Evolutionary conservation across 2,329 filamentous ascomycete species (phyloP), one percentile per base, ranked within the genome.

Genomic region (Trichophyton benhamiae): DNA sequence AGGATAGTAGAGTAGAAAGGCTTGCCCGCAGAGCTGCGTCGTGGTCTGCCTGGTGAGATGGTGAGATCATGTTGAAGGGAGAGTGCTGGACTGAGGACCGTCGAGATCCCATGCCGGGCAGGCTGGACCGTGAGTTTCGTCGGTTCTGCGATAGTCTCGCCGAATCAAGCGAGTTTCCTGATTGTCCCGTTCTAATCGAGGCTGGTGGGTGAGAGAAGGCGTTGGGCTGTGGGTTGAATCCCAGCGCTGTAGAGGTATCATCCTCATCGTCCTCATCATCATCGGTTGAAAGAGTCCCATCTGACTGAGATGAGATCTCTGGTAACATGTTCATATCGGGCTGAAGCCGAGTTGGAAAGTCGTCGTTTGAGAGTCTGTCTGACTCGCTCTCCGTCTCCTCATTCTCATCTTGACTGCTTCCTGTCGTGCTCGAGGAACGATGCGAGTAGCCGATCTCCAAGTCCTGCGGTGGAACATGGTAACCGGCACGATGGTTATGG

Each of bases 1-100:
- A 95, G n/a, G 92, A 96, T 11, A 99, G 83, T 11, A 99, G 81
- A 0, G 94, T 97, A 0, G 91, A 96, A n/a, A 99, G 80, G 57
- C 90, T 96, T 20, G 94, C 91, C 38, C 94, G 86, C 9, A 99
- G 80, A 1, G 91, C 94, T 33, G 91, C 94, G 68, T 99, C 94
- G 68, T 97, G 91, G 68, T 97, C 91, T 57, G 89, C 86, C 67
- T 90, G 89, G 68, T 89, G 84, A 2, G 84, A 83, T 1, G 89
- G 87, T 0, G 87, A 86, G 70, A 89, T 83, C 71, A 88, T 83
- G 72, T 85, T 87, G 70, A 82, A 83, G 8, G 82, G 81, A 44
- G 77, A 76, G 68, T 84, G 83, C 58, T 77, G 66, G 71, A 72
- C 65, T 53, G 80, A 77, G 48, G 70, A 69, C 41, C 73, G 66